phyloP scores from a whole-genome alignment of 140 eudicot genomes.

The Erigeron philadelphicus region DNA sequence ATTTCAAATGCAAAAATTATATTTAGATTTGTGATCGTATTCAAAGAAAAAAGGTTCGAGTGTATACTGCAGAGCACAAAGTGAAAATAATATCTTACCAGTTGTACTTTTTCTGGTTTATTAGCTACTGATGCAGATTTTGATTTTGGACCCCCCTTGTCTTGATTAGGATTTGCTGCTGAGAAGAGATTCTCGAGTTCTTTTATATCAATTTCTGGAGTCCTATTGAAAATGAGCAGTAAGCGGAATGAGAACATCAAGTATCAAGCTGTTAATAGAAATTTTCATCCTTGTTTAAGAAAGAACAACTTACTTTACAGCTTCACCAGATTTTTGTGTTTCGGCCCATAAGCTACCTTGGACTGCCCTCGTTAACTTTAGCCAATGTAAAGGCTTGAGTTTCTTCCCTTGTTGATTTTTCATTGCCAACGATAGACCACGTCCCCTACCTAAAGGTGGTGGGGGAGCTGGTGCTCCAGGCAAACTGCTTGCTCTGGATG shows the following conservation, averaged over 20 bases:
- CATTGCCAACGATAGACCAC: constrained; percentile 19
- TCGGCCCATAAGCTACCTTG: constrained; percentile 99
- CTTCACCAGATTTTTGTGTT: constrained; percentile 70
- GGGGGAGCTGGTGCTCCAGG: constrained; percentile 61
- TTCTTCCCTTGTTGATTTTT: constrained; percentile 49
- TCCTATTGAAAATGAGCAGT: constrained; percentile 40
- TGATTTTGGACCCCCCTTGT: constrained; percentile 44
- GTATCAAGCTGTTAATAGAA: constrained; percentile 4
- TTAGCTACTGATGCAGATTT: constrained; percentile 43
- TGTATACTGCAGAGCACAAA: neutral
- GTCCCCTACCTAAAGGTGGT: constrained; percentile 44
- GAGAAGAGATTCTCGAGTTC: constrained; percentile 91
- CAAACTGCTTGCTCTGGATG: constrained; percentile 24
- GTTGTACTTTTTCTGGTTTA: constrained; percentile 82
- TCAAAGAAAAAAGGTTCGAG: neutral
- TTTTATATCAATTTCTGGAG: constrained; percentile 81
- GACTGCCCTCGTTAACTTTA: constrained; percentile 81
- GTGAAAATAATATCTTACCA: constrained; percentile 44
- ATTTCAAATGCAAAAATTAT: constrained; percentile 1
- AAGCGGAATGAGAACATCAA: constrained; percentile 13
- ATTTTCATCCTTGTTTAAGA: neutral
- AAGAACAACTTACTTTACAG: constrained; percentile 49
- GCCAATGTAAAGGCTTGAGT: constrained; percentile 95
- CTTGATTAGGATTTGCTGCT: constrained; percentile 60
- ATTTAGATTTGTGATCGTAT: constrained; percentile 2